Conservation (phyloP, 257 asterid genomes). For the Petrea volubilis region DNA sequence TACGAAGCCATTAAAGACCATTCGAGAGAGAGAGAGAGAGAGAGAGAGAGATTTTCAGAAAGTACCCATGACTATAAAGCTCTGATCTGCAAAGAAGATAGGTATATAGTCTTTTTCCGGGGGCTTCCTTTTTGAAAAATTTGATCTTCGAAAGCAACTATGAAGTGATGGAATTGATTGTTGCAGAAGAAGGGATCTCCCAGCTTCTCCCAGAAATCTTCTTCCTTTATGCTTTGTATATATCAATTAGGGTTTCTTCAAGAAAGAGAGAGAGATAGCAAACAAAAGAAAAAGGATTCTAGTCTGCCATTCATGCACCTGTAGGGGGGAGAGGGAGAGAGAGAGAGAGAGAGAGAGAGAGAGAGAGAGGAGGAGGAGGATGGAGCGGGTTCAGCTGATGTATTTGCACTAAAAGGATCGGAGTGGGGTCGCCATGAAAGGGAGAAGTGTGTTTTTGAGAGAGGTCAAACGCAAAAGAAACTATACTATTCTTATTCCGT, state of each 20-base stretch:
- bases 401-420: slow-evolving; percentile 45
- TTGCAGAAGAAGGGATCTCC: slow-evolving; percentile 5
- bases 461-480: slow-evolving; percentile 13
- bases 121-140: not conserved
- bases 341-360: slow-evolving; percentile 18
- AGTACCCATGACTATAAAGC: slow-evolving; percentile 40
- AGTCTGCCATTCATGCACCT: slow-evolving; percentile 17
- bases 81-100: slow-evolving; percentile 35
- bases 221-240: not conserved
- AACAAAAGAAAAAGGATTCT: slow-evolving; percentile 8
- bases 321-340: not conserved
- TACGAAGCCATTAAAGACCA: slow-evolving; percentile 28
- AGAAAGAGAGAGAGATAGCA: slow-evolving; percentile 3
- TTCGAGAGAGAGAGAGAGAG: not conserved
- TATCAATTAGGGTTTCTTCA: slow-evolving; percentile 45
- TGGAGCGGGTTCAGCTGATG: slow-evolving; percentile 38
- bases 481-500: slow-evolving; percentile 1
- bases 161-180: slow-evolving; percentile 26
- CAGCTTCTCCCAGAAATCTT: not conserved
- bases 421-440: slow-evolving; percentile 56
- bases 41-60: slow-evolving; percentile 29
- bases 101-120: not conserved
- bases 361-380: slow-evolving; percentile 6
- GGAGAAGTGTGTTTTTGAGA: slow-evolving; percentile 15
- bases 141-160: not conserved